Evolutionary conservation across 23 red algal species (phyloP), one percentile per base, ranked within the genome.

Genomic region (Gracilariopsis chorda): DNA sequence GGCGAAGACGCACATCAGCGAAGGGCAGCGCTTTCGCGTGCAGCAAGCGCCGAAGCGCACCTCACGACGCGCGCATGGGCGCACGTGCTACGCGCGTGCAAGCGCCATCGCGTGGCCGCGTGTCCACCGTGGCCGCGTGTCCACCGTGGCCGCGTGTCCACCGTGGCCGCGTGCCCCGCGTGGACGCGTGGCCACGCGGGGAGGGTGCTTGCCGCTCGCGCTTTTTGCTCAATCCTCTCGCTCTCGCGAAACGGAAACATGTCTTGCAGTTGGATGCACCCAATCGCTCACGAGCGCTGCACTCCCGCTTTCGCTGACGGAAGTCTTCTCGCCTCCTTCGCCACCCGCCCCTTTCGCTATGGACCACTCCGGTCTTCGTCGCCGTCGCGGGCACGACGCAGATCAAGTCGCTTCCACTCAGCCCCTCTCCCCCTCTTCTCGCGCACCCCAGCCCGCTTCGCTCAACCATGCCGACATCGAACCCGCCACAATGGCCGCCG

Each of bases 401-500:
- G 67, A 44, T 23, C 39, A 36, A 24, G 20, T 36, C 33, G 62
- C 62, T 60, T 7, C 55, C 29, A 25, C 19, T 5, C 55, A 19
- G 8, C 4, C 55, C 55, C 8, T 5, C 8, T 5, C 55, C 4
- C 4, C 55, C 62, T 30, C 59, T 11, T 34, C 34, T 7, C 4
- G 39, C 67, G 67, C 67, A 21, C 36, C 67, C 13, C 40, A 3
- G 17, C 29, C 14, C 7, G 39, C 11, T 3, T 42, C 17, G 67
- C 40, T 73, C 19, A 42, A 73, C 28, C 47, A 73, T 24, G 42
- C 67, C 14, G 67, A 73, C 47, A 45, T 73, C 39, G 39, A 36
- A 23, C 67, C 67, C 10, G 67, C 67, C 20, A 73, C 67, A 4
- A 73, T 91, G 27, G 88, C 88, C 56, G 88, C 88, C 40, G 77